Evolutionary conservation across 306 rosid species (phyloP), one percentile per base, ranked within the genome.

Genomic region (Adenanthera pavonina): DNA sequence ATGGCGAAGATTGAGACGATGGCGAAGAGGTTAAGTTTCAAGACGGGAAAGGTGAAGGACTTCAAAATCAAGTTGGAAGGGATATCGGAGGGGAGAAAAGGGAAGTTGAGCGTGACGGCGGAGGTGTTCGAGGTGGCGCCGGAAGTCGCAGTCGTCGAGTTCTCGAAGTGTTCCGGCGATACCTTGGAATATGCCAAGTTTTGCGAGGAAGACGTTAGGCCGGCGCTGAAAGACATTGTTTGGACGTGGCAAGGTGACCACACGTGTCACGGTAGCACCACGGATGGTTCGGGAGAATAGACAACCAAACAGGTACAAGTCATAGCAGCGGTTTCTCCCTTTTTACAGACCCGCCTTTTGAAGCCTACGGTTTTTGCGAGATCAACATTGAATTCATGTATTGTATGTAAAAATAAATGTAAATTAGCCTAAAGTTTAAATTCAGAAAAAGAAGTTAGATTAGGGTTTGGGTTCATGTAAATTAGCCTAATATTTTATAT

Each of bases 231-330:
- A 79, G 97, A 93, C 86, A 89, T 93, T 16, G 97, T 93, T 7
- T 93, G 97, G 97, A 89, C 92, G 36, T 93, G 97, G 97, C 92
- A 91, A 81, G 97, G 94, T 20, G 97, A 91, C 74, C 72, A 69
- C 38, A 69, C 52, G 53, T 57, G 85, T 49, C 56, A 79, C 43
- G 30, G 67, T 41, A 66, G 36, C 62, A 8, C 70, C 48, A 2
- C 53, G 19, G 67, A 38, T 43, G 65, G 73, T 46, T 25, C 35
- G 34, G 73, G 82, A 40, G 87, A 80, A 41, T 87, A 65, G 53
- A 64, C 72, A 57, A 70, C 38, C 19, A 17, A 2, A 7, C 30
- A 16, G 16, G 43, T 13, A 6, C 3, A 0, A 52, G 19, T 52
- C 51, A 52, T 52, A 52, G 57, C 15, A 15, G 57, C 57, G 30